Evolutionary conservation across 1,139 yeast genomes (phyloP).

Genomic region (Candida dubliniensis): DNA sequence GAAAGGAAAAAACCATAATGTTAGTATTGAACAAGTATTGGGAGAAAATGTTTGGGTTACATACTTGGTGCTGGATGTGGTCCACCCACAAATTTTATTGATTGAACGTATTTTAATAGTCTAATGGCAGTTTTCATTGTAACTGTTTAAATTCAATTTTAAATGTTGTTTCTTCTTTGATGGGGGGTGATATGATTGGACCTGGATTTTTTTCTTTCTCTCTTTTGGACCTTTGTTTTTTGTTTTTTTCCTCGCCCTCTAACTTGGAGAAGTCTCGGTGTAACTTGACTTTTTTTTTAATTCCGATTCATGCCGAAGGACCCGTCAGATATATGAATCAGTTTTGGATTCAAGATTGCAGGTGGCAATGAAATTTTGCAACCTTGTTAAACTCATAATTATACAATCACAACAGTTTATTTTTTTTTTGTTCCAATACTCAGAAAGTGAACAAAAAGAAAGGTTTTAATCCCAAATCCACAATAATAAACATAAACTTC

Average conservation of each 20-base stretch:
- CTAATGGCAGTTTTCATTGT: constrained; percentile 19
- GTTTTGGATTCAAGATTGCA: too few relatives aligned
- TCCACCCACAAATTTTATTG: constrained; percentile 65
- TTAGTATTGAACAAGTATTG: constrained; percentile 3
- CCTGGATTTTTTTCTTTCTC: constrained; percentile 2
- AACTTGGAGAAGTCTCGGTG: too few relatives aligned
- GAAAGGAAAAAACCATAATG: neutral
- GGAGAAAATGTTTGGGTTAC: constrained; percentile 9
- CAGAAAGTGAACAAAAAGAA: too few relatives aligned
- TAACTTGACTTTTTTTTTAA: neutral
- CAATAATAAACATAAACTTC: too few relatives aligned
- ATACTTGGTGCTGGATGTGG: constrained; percentile 43
- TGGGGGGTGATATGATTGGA: neutral
- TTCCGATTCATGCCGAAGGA: neutral
- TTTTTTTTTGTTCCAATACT: too few relatives aligned
- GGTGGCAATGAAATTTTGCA: too few relatives aligned
- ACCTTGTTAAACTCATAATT: too few relatives aligned
- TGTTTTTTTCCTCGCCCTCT: neutral
- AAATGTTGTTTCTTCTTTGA: neutral
- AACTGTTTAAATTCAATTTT: neutral
- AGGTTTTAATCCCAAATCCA: too few relatives aligned
- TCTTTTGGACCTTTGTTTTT: constrained; percentile 1
- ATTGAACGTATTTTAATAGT: constrained; percentile 48
- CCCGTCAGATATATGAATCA: too few relatives aligned
- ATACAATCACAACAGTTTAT: too few relatives aligned